Percentiles rank a stretch among this genome's conserved stretches.
These are phyloP conservation scores for Pittosporum tobira DNA, from an alignment of 129 eudicot genomes.

Conservation along the genomic window DNA sequence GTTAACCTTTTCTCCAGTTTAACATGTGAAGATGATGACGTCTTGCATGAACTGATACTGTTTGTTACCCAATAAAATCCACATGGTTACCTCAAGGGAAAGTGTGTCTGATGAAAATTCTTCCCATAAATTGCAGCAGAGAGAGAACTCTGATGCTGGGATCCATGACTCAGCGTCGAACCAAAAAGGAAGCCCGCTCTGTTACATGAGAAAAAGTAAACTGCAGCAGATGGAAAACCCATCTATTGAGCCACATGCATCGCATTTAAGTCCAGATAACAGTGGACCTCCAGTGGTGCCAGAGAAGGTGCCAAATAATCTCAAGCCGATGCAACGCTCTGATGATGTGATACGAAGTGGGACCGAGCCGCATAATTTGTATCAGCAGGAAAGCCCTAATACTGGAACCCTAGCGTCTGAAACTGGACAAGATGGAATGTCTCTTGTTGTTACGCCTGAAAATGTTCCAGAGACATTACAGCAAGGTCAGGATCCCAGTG, in stretches of 20 bases:
- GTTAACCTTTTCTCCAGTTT: constrained; percentile 1
- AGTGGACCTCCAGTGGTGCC: constrained; percentile 19
- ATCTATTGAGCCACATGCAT: constrained; percentile 13
- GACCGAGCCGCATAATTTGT: constrained; percentile 25
- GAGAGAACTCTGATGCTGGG: constrained; percentile 20
- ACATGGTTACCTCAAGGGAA: constrained; percentile 29
- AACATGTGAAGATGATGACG: constrained; percentile 9
- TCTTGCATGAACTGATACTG: constrained; percentile 19
- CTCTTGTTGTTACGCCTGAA: constrained; percentile 6
- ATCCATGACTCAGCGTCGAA: constrained; percentile 15
- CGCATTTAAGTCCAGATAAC: constrained; percentile 28
- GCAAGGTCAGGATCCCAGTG: constrained; percentile 18
- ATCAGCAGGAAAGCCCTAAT: constrained; percentile 20
- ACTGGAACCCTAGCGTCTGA: constrained; percentile 11
- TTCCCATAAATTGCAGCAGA: constrained; percentile 19
- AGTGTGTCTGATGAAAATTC: constrained; percentile 15
- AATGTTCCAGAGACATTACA: constrained; percentile 16
- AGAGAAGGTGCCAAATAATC: constrained; percentile 26
- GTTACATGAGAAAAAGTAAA: constrained; percentile 10
- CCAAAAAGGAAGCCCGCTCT: constrained; percentile 2
- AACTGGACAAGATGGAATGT: constrained; percentile 20
- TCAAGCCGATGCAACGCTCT: constrained; percentile 22
- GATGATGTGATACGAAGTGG: constrained; percentile 20
- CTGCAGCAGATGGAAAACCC: constrained; percentile 13
- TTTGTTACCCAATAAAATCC: constrained; percentile 1